Evolutionary conservation across 768 basidiomycete genomes (phyloP).

Genomic region (Rickenella mellea): DNA sequence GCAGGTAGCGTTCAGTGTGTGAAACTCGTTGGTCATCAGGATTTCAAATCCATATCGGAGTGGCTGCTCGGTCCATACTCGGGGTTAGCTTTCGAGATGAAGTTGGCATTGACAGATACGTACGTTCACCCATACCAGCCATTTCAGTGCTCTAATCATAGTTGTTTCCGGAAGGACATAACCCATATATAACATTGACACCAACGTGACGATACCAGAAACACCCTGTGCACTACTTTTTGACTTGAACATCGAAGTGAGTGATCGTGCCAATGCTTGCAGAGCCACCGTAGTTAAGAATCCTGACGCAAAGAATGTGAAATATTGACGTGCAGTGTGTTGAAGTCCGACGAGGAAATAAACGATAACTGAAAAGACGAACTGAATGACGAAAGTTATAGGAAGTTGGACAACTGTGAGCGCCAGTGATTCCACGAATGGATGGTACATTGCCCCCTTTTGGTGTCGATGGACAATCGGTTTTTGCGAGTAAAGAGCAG

Average conservation of each 20-base stretch:
- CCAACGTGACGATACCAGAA: conserved; percentile 32
- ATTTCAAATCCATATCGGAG: conserved; percentile 28
- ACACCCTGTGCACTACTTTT: conserved; percentile 56
- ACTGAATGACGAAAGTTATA: conserved; percentile 37
- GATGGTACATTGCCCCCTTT: conserved; percentile 54
- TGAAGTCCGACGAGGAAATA: conserved; percentile 60
- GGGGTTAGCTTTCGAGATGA: conserved; percentile 12
- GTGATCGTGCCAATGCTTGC: conserved; percentile 65
- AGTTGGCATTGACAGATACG: conserved; percentile 14
- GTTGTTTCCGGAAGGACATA: conserved; percentile 14
- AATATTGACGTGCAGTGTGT: conserved; percentile 47
- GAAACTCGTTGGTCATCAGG: conserved; percentile 33
- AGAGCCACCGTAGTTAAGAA: conserved; percentile 52
- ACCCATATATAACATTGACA: conserved; percentile 26
- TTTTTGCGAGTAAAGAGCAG: conserved; percentile 44
- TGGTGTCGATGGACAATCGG: conserved; percentile 50
- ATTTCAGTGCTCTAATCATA: conserved; percentile 16
- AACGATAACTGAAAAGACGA: conserved; percentile 37
- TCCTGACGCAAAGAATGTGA: conserved; percentile 52
- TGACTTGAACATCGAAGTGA: conserved; percentile 50
- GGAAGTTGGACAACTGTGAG: conserved; percentile 55
- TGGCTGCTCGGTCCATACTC: conserved; percentile 34
- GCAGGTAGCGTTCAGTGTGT: conserved; percentile 19
- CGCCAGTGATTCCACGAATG: conserved; percentile 46
- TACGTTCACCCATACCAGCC: conserved; percentile 12